Evolutionary conservation across 1,284 basidiomycete genomes (phyloP).

Genomic region (Amylostereum areolatum): DNA sequence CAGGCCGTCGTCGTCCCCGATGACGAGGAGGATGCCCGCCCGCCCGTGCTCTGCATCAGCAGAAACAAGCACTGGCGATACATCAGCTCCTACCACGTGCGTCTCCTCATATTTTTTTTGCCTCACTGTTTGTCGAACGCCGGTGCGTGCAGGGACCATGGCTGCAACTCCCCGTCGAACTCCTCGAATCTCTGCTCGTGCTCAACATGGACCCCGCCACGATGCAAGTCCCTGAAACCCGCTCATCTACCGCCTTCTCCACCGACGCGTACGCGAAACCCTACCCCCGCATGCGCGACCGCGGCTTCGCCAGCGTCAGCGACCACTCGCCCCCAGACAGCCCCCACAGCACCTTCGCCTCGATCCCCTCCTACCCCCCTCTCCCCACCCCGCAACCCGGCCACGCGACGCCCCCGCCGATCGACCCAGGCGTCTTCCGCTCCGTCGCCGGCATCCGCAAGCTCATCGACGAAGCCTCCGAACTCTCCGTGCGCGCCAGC

Average conservation of each 20-base stretch:
- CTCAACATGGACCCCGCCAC: slow-evolving; percentile 71
- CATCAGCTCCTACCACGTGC: slow-evolving; percentile 81
- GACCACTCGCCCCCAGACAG: slow-evolving; percentile 53
- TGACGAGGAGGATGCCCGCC: slow-evolving; percentile 32
- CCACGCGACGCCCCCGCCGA: slow-evolving; percentile 68
- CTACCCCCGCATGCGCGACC: slow-evolving; percentile 26
- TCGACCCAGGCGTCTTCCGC: slow-evolving; percentile 78
- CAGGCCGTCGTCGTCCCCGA: slow-evolving; percentile 21
- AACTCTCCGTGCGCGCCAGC: slow-evolving; percentile 74
- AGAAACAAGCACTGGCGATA: slow-evolving; percentile 85
- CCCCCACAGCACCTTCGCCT: slow-evolving; percentile 32
- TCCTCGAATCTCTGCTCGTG: slow-evolving; percentile 71
- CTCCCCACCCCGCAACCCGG: slow-evolving; percentile 50
- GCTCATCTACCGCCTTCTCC: slow-evolving; percentile 11
- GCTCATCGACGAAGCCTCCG: slow-evolving; percentile 79
- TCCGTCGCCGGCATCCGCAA: slow-evolving; percentile 65
- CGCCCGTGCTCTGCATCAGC: slow-evolving; percentile 70
- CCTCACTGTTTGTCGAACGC: not conserved
- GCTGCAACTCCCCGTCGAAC: slow-evolving; percentile 78
- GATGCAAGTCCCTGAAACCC: slow-evolving; percentile 39
- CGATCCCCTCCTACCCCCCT: slow-evolving; percentile 31
- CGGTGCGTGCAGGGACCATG: slow-evolving; percentile 62
- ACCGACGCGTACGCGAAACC: slow-evolving; percentile 19
- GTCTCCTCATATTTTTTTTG: slow-evolving; percentile 22
- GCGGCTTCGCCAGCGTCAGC: slow-evolving; percentile 33